Base-by-base conservation (phyloP, 2,329 filamentous ascomycete genomes). In the Ceratocystis ficicola region DNA sequence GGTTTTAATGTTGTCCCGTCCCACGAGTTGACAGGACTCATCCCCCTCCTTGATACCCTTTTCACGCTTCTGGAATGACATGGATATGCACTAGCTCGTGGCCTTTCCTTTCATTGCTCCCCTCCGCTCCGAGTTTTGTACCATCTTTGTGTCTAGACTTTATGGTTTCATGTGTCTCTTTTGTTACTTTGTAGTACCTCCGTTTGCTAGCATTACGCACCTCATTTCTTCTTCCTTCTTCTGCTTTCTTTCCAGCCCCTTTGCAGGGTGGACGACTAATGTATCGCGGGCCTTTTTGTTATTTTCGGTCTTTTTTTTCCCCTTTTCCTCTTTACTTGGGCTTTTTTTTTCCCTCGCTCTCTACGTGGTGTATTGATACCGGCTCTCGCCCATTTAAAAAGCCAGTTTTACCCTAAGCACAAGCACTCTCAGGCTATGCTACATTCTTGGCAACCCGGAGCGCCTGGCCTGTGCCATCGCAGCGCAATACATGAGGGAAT, bases 1-100 rank as follows among this genome's bases (percentile, higher is more conserved):
- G 75, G 70, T 76, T 76, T 71, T 76, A 71, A 74, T 68, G 32
- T 17, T 61, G 48, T 60, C 59, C 50, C 30, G 55, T 59, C 55
- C 30, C 15, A 59, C 30, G 55, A 59, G 55, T 25, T 59, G 55
- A 25, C 55, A 59, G 55, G 55, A 59, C 55, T 17, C 28, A n/a
- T 22, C 55, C 28, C 57, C 69, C 59, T 44, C 36, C 62, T 67
- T 68, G 66, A 70, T 69, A 66, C 65, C 60, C 65, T 62, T 50
- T 28, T 46, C 15, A 17, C 32, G 70, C 62, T 67, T 55, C 59
- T 69, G 30, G 64, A 65, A 63, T 12, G 44, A 28, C 36, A 7
- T 44, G 10, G 10, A 28, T 41, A 41, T 12, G 12, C 52, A 32
- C 25, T 6, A 15, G 25, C 55, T 44, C 30, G 48, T 10, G 36